Evolutionary conservation across 108 stramenopile species (phyloP), one percentile per base, ranked within the genome.

Genomic region (Pseudonitzschia multiseries): DNA sequence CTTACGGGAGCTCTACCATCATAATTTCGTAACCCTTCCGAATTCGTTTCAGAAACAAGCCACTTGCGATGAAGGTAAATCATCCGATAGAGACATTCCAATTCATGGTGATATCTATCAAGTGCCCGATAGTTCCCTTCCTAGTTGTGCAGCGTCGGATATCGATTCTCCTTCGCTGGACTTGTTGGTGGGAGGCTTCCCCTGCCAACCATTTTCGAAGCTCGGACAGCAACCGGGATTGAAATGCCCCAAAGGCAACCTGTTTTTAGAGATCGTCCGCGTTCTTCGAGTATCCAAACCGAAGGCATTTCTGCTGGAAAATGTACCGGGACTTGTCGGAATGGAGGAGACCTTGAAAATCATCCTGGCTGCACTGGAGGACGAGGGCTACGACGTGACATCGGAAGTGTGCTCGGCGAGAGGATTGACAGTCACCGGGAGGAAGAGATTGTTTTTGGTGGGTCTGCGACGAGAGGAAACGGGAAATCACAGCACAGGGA

Each of bases 151-250:
- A 18, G 14, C 46, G 17, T 18, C 46, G 46, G 46, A 48, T 48
- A 48, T 10, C 12, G 33, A 26, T n/a, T 51, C 66, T 43, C 43
- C 54, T 44, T 29, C 27, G 8, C 67, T 85, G 17, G 87, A 90
- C 74, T 27, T 93, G 4, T 48, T 87, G 50, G 87, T 86, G 0
- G 93, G 76, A 10, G 93, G 93, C 0, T 94, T 94, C 72, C 93
- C 93, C 32, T 94, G 93, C 54, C 90, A 91, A 65, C 93, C 90
- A 41, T 91, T 91, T 65, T 85, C 87, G 10, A 57, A 74, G 32
- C 65, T 93, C 21, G 85, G 87, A 24, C 71, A 79, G 26, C 93
- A 91, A 65, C 87, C 87, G 31, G 90, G 93, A 9, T 76, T 93
- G 15, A 62, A 82, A 14, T 86, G 86, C 36, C 78, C 77, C 24